Percentiles rank a stretch among this genome's conserved stretches.
Evolutionary conservation across 2,329 filamentous ascomycete species (phyloP).

Genomic region (Aspergillus versicolor): DNA sequence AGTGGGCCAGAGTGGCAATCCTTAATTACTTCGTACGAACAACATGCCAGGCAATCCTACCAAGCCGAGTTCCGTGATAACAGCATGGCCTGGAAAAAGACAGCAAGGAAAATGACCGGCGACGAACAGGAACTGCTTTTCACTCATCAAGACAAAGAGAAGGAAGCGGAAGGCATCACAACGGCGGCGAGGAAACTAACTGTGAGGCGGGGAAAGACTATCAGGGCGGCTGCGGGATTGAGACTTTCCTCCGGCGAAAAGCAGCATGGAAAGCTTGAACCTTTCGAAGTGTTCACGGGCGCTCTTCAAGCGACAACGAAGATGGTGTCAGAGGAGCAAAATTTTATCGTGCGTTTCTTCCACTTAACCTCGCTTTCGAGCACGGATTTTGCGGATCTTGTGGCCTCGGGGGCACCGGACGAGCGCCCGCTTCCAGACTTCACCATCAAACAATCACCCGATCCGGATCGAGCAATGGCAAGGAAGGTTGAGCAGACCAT

Average conservation of each 20-base stretch:
- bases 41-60: conserved; percentile 73
- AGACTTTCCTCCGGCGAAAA: conserved; percentile 49
- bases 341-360: conserved; percentile 96
- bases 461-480: conserved; percentile 85
- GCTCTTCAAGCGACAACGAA: conserved; percentile 79
- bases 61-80: conserved; percentile 79
- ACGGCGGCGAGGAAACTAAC: conserved; percentile 84
- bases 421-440: conserved; percentile 72
- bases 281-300: conserved; percentile 78
- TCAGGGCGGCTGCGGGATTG: conserved; percentile 45
- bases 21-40: conserved; percentile 77
- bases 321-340: conserved; percentile 88
- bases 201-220: conserved; percentile 87
- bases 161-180: conserved; percentile 66
- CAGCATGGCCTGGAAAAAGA: conserved; percentile 74
- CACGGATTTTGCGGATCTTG: conserved; percentile 78
- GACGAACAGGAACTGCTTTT: conserved; percentile 87
- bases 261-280: conserved; percentile 65
- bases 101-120: conserved; percentile 69
- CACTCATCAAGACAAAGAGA: conserved; percentile 84
- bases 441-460: conserved; percentile 72
- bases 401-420: conserved; percentile 64
- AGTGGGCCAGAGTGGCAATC: conserved; percentile 79
- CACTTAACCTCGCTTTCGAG: conserved; percentile 84
- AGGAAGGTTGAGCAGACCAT: conserved; percentile 80